Evolutionary conservation across 1,139 yeast species (phyloP).

Genomic region (Yamadazyma siamensis): DNA sequence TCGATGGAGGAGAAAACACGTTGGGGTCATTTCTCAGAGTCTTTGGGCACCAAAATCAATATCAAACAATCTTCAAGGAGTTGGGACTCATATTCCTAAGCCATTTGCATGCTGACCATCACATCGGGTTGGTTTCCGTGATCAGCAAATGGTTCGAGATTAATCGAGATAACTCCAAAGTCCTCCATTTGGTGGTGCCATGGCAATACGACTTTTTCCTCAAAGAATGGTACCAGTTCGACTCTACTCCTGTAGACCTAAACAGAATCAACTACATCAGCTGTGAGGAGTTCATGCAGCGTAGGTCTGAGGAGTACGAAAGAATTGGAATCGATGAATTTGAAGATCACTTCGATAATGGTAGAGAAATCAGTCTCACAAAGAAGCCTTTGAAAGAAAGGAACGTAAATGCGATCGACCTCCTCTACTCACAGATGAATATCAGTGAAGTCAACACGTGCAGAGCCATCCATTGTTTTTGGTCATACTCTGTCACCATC

Average conservation of each 20-base stretch:
- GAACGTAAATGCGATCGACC: constrained; percentile 13
- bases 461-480: constrained; percentile 80
- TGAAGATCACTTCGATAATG: constrained; percentile 25
- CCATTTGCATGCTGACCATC: constrained; percentile 97
- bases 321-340: constrained; percentile 31
- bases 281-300: constrained; percentile 57
- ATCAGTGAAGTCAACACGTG: constrained; percentile 50
- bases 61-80: constrained; percentile 45
- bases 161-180: constrained; percentile 23
- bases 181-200: constrained; percentile 66
- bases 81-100: constrained; percentile 68
- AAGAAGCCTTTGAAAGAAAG: constrained; percentile 18
- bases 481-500: constrained; percentile 74
- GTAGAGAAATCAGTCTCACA: constrained; percentile 16
- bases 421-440: constrained; percentile 24
- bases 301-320: constrained; percentile 24
- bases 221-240: constrained; percentile 67
- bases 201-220: constrained; percentile 70
- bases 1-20: constrained; percentile 96
- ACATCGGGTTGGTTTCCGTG: constrained; percentile 74
- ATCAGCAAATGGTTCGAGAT: constrained; percentile 63
- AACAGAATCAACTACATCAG: constrained; percentile 53
- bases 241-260: constrained; percentile 37
- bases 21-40: constrained; percentile 67
- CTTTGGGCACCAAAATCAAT: constrained; percentile 47